Conservation (phyloP, 2,329 filamentous ascomycete species). For the Raffaelea ambrosiae region DNA sequence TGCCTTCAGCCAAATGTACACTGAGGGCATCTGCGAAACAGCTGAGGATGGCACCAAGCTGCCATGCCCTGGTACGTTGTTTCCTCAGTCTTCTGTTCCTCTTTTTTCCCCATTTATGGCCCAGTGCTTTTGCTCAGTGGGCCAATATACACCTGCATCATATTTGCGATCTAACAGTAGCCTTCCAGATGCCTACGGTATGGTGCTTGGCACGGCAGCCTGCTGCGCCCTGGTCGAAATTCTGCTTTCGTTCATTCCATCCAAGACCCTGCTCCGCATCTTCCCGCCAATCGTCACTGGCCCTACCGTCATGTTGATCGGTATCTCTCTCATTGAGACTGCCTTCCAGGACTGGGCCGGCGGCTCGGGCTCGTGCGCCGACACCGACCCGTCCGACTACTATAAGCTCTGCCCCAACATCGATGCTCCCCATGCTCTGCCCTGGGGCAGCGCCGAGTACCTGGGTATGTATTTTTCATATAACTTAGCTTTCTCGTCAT, state of each 20-base stretch:
- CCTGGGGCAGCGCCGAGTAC: conserved; percentile 72
- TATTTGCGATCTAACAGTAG: no score
- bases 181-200: conserved; percentile 58
- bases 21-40: conserved; percentile 56
- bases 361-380: conserved; percentile 53
- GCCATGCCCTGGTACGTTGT: conserved; percentile 48
- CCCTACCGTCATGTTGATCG: conserved; percentile 54
- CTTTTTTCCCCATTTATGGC: background rate
- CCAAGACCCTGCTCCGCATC: conserved; percentile 58
- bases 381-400: conserved; percentile 39
- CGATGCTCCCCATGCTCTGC: conserved; percentile 59
- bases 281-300: conserved; percentile 60
- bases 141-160: no score
- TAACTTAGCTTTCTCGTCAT: background rate
- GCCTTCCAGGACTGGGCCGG: conserved; percentile 75
- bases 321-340: conserved; percentile 60
- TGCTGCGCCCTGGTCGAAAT: conserved; percentile 63
- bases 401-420: conserved; percentile 60
- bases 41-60: conserved; percentile 55
- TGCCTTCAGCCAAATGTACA: conserved; percentile 69
- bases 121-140: no score
- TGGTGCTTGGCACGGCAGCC: conserved; percentile 61
- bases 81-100: background rate
- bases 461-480: conserved; percentile 40
- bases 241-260: conserved; percentile 64